phyloP scores from a whole-genome alignment of 2,329 filamentous ascomycete species.

The Epichloe typhina region DNA sequence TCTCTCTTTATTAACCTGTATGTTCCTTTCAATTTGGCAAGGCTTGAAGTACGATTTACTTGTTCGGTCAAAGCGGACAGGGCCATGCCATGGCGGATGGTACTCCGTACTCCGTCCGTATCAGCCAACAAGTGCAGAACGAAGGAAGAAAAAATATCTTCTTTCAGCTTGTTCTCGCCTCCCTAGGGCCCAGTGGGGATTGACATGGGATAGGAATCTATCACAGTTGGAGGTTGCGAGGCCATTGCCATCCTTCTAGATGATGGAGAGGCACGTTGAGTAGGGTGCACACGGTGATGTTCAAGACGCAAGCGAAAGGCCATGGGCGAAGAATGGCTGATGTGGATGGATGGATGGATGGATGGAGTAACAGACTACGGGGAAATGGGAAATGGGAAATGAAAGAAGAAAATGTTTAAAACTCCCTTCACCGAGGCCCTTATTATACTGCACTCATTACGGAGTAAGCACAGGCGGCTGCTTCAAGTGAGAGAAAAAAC shows the following conservation, averaged over 20 bases:
- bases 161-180: not conserved
- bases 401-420: not conserved
- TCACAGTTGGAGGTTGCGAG: no score
- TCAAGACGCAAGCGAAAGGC: no score
- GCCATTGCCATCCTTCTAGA: no score
- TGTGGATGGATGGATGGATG: not conserved
- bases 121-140: not conserved
- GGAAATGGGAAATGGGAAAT: not conserved
- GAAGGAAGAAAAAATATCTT: not conserved
- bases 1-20: no score
- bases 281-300: no score
- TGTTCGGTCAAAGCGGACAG: not conserved
- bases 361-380: not conserved
- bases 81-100: no score
- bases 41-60: not conserved
- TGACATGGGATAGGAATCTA: no score
- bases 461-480: not conserved
- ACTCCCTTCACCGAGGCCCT: not conserved
- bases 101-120: no score
- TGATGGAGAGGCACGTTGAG: no score
- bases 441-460: not conserved
- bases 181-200: no score
- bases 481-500: constrained; percentile 11
- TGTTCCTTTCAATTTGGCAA: not conserved
- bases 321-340: not conserved